Conservation (phyloP, 257 asterid genomes). For the Solanum pennellii region DNA sequence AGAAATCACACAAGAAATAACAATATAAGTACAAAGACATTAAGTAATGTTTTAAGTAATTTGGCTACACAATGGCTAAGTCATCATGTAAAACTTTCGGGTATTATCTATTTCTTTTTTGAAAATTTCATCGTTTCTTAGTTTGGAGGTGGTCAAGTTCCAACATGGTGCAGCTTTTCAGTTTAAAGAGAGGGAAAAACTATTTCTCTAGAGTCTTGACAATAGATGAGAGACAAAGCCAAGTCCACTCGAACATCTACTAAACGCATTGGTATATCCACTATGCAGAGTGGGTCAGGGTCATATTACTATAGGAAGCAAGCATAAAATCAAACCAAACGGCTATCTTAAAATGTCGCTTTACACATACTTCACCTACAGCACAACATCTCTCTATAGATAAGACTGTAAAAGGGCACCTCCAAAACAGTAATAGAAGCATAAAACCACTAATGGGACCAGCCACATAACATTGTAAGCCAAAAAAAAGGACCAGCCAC, state of each 20-base stretch:
- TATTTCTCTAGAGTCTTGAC: background rate
- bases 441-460: background rate
- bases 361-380: background rate
- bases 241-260: background rate
- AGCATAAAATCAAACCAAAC: background rate
- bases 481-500: too few species aligned
- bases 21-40: background rate
- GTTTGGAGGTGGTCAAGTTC: background rate
- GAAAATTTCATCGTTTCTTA: background rate
- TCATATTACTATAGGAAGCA: background rate
- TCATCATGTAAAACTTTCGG: background rate
- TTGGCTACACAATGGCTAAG: background rate
- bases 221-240: background rate
- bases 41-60: background rate
- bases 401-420: background rate
- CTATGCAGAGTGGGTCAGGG: background rate
- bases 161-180: background rate
- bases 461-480: background rate
- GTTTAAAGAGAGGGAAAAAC: background rate
- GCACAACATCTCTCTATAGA: background rate
- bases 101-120: background rate
- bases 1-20: background rate
- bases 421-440: background rate
- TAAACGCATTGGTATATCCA: background rate
- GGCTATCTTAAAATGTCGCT: background rate